Base-by-base conservation (phyloP, 2,329 filamentous ascomycete genomes). In the Exophiala mesophila region DNA sequence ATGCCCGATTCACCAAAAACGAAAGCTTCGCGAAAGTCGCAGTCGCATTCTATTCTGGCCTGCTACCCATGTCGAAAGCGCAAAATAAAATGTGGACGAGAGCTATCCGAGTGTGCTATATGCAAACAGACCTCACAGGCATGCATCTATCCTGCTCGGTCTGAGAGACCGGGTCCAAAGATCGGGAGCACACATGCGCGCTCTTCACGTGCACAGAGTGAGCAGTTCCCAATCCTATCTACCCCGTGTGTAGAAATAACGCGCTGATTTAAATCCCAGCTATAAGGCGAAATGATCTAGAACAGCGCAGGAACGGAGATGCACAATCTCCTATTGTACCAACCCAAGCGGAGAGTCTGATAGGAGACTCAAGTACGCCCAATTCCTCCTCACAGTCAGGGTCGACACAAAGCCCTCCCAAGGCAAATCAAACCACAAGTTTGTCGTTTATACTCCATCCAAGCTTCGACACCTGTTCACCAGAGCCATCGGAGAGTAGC, bases 151-250 rank as follows among this genome's bases (percentile, higher is more conserved):
- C 49, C 49, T 6, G 10, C 17, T 4, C 45, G 31, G 12, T 10
- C 44, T 3, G 17, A 28, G 13, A 41, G 41, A 23, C 49, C 49
- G 20, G 49, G 49, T 2, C 49, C 49, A 20, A 49, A 52, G 21
- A 42, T 49, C 18, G 61, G 61, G 51, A 45, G 57, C 54, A 36
- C 37, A 6, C 37, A 42, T 13, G 34, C 17, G 13, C n/a, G n/a
- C n/a, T n/a, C n/a, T n/a, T n/a, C n/a, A n/a, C n/a, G n/a, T n/a
- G n/a, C n/a, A n/a, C n/a, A n/a, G n/a, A n/a, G n/a, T n/a, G n/a
- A n/a, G n/a, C n/a, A n/a, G n/a, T n/a, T n/a, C n/a, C n/a, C n/a
- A n/a, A n/a, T n/a, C n/a, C n/a, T n/a, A n/a, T n/a, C n/a, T n/a
- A n/a, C n/a, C n/a, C n/a, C n/a, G n/a, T n/a, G n/a, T n/a, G n/a